Conservation (phyloP, 495 filamentous ascomycete species). For the Annulohypoxylon maeteangense region DNA sequence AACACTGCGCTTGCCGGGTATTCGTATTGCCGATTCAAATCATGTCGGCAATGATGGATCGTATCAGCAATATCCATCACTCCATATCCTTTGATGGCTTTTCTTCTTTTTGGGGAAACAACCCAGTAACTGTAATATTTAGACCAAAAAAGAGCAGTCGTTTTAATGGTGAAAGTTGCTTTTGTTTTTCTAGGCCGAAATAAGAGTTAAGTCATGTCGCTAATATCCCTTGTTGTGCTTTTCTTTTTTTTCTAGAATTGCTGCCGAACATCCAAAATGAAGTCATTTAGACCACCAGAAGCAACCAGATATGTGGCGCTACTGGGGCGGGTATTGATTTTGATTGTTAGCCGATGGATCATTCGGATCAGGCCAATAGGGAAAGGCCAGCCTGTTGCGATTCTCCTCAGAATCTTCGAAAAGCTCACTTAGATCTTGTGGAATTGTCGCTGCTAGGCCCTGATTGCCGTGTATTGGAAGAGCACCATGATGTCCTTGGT, state of each 20-base stretch:
- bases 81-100: background rate
- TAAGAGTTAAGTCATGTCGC: background rate
- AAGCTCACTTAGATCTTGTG: background rate
- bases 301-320: background rate
- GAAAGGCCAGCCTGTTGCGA: conserved; percentile 10
- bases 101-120: background rate
- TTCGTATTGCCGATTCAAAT: background rate
- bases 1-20: background rate
- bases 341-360: background rate
- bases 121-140: background rate
- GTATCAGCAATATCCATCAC: background rate
- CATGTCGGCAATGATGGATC: background rate
- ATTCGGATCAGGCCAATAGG: conserved; percentile 16
- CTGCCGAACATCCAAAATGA: background rate
- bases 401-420: conserved; percentile 17
- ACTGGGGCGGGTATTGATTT: conserved; percentile 3
- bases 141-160: background rate
- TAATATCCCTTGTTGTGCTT: background rate
- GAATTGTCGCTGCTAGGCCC: background rate
- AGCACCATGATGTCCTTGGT: conserved; percentile 10
- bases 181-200: conserved; percentile 6
- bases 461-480: background rate
- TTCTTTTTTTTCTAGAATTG: background rate
- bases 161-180: background rate
- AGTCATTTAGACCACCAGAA: conserved; percentile 3